Conservation (phyloP, 495 filamentous ascomycete species). For the Penicillium psychrofluorescens region DNA sequence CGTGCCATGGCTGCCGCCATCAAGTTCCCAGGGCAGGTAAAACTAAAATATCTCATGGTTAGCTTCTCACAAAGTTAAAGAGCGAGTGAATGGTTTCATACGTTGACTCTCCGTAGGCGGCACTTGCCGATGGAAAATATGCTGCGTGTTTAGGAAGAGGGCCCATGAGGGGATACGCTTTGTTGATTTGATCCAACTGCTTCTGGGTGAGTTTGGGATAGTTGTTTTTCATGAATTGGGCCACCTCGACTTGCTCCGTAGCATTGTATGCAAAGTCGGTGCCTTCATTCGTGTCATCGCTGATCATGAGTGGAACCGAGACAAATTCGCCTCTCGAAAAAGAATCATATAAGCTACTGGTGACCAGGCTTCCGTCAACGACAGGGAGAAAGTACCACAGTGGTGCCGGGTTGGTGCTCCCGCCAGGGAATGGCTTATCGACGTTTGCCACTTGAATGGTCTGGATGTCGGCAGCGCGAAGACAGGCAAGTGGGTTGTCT, state of each 20-base stretch:
- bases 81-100: no score
- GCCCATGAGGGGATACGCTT: conserved; percentile 44
- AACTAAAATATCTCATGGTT: conserved; percentile 11
- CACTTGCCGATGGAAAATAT: conserved; percentile 49
- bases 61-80: no score
- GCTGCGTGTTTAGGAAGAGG: conserved; percentile 30
- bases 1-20: conserved; percentile 36
- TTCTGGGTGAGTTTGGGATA: conserved; percentile 46
- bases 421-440: conserved; percentile 44
- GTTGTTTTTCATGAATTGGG: conserved; percentile 51
- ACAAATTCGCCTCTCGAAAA: conserved; percentile 49
- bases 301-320: conserved; percentile 55
- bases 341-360: conserved; percentile 45
- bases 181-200: conserved; percentile 48
- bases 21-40: conserved; percentile 50
- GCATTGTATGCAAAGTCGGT: conserved; percentile 48
- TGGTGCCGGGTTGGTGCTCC: conserved; percentile 25
- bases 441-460: conserved; percentile 43
- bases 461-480: conserved; percentile 43
- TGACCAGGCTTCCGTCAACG: conserved; percentile 48
- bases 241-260: conserved; percentile 32
- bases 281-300: conserved; percentile 62
- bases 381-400: conserved; percentile 46
- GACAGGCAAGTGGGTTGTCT: conserved; percentile 42
- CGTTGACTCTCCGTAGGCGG: conserved; percentile 59